These are phyloP conservation scores for Myxozyma neglecta DNA, from an alignment of 805 yeast genomes.

Conservation along the genomic window DNA sequence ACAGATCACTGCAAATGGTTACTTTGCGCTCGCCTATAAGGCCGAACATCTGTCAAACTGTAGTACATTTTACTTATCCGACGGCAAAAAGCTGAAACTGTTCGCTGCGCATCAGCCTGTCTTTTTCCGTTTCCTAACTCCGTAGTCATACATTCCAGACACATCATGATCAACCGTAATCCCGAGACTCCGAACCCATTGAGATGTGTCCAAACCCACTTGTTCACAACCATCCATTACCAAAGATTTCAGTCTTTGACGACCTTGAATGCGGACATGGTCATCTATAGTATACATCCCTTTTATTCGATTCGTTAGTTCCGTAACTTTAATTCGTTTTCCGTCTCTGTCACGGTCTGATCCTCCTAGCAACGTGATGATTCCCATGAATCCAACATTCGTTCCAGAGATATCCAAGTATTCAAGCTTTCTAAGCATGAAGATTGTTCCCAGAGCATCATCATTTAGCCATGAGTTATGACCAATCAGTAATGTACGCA, in stretches of 20 bases:
- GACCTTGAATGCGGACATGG: background rate
- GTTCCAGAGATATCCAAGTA: slow-evolving; percentile 13
- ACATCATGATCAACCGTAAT: slow-evolving; percentile 11
- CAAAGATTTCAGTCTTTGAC: background rate
- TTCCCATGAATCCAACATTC: background rate
- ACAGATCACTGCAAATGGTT: no score
- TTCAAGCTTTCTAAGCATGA: background rate
- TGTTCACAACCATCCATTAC: slow-evolving; percentile 7
- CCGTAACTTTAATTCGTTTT: background rate
- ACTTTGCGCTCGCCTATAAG: no score
- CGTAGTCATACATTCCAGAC: slow-evolving; percentile 7
- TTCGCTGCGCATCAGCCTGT: background rate
- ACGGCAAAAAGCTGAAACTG: background rate
- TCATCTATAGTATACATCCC: background rate
- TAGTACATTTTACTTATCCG: background rate
- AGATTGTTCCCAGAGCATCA: background rate
- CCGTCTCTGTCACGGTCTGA: background rate
- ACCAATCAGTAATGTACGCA: background rate
- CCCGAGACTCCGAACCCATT: slow-evolving; percentile 15
- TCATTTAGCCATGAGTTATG: background rate
- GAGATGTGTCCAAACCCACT: slow-evolving; percentile 1
- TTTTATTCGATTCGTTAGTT: background rate
- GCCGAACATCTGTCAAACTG: background rate
- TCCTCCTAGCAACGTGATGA: slow-evolving; percentile 1
- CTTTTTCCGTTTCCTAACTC: background rate